Base-by-base conservation (phyloP, 441 rosid species). In the Mallotus repandus region DNA sequence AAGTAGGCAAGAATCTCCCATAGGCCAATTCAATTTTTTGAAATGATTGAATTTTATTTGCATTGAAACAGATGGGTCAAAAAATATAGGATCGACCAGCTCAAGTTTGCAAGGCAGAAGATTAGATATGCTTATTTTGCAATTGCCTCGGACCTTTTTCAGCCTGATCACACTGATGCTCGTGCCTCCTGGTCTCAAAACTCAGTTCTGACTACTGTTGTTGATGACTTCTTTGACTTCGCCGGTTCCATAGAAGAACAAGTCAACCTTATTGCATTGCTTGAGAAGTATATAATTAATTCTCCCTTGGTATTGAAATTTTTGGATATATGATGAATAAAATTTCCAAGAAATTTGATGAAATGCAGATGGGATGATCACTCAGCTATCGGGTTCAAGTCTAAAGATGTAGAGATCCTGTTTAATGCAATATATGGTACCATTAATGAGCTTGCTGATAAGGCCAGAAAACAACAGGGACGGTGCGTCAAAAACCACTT, bases 141-240 rank as follows among this genome's bases (percentile, higher is more conserved):
- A 12, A 57, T 72, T 22, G 77, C 77, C 32, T 55, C 77, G 4
- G 57, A 54, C 8, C 25, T 64, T 49, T 65, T 69, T 11, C 45
- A 45, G 8, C 68, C 72, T 14, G 55, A 74, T 63, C 49, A 69
- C 12, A 21, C 1, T 3, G 62, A 58, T 65, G 75, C 68, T 64
- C 68, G 75, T 21, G 61, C 60, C 12, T 29, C 48, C 5, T 76
- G 76, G 78, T 63, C 69, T 4, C 63, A 69, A 61, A 69, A 41
- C 41, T 35, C 61, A 25, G 72, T 71, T 4, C 68, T 76, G 16
- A 14, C 13, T 2, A 50, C 72, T 0, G 68, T 49, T 4, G 70
- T 62, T 7, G 74, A 78, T 63, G 77, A 73, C n/a, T 78, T 73
- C 46, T 78, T 61, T 38, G 74, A 78, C 61, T 14, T 19, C 54